phyloP scores from a whole-genome alignment of 2,329 filamentous ascomycete genomes.

The Epichloe sylvatica region DNA sequence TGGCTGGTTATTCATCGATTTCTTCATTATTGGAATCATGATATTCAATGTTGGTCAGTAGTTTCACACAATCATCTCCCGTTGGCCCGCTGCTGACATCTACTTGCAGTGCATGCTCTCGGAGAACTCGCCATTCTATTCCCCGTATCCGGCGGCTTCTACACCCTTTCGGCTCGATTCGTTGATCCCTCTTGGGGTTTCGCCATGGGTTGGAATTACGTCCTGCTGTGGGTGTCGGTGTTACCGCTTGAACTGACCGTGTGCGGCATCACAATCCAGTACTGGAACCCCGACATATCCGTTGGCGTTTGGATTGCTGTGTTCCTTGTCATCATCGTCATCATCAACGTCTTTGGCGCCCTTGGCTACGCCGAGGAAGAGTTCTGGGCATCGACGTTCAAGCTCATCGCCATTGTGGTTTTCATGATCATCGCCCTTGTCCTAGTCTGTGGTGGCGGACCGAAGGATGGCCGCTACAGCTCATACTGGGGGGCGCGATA shows the following conservation, averaged over 20 bases:
- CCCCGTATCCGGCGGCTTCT: constrained; percentile 47
- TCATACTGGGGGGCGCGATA: constrained; percentile 38
- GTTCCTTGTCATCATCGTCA: constrained; percentile 31
- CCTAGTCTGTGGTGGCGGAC: constrained; percentile 46
- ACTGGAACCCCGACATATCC: constrained; percentile 32
- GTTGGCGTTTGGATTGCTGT: constrained; percentile 36
- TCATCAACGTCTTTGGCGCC: constrained; percentile 38
- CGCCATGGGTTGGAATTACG: constrained; percentile 37
- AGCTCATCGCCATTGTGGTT: constrained; percentile 39
- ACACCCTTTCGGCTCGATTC: constrained; percentile 43
- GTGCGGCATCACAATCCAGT: constrained; percentile 35
- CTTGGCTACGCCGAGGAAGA: constrained; percentile 38
- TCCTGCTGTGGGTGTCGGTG: constrained; percentile 34
- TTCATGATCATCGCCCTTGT: constrained; percentile 48
- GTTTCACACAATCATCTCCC: neutral
- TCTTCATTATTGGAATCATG: constrained; percentile 44
- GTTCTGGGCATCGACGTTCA: constrained; percentile 37
- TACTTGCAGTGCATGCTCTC: constrained; percentile 34
- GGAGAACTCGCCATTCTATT: constrained; percentile 45
- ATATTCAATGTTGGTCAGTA: constrained; percentile 39
- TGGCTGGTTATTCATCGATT: constrained; percentile 31
- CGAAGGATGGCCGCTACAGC: constrained; percentile 29
- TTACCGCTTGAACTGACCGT: constrained; percentile 35
- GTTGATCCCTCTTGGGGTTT: constrained; percentile 45
- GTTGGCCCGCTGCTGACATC: neutral